Conservation (phyloP, 441 rosid genomes). For the Populus hybrid region DNA sequence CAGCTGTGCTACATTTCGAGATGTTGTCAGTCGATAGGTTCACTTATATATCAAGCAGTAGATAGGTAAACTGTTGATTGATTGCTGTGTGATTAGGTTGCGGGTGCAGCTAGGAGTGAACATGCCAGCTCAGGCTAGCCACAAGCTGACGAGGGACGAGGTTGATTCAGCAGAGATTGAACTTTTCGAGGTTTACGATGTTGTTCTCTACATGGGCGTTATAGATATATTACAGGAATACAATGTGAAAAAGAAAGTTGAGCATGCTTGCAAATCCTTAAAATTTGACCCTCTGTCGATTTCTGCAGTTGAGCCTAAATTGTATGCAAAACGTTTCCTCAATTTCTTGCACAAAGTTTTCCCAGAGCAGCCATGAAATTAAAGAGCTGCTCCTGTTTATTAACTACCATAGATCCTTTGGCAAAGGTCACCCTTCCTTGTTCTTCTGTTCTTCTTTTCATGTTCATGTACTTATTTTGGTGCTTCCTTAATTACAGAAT, state of each 20-base stretch:
- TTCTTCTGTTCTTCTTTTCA: background rate
- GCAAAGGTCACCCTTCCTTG: background rate
- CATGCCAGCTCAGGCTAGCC: slow-evolving; percentile 94
- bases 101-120: slow-evolving; percentile 94
- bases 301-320: slow-evolving; percentile 71
- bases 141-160: slow-evolving; percentile 40
- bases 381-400: background rate
- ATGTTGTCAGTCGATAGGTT: background rate
- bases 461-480: background rate
- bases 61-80: too few species aligned
- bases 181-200: slow-evolving; percentile 79
- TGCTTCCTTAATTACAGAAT: background rate
- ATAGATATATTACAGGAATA: slow-evolving; percentile 87
- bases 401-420: slow-evolving; percentile 2
- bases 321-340: slow-evolving; percentile 70
- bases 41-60: background rate
- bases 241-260: slow-evolving; percentile 66
- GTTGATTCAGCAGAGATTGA: slow-evolving; percentile 50
- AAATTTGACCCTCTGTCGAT: slow-evolving; percentile 54
- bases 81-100: slow-evolving; percentile 42
- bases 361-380: slow-evolving; percentile 40
- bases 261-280: slow-evolving; percentile 68
- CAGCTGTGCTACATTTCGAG: background rate
- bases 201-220: slow-evolving; percentile 91
- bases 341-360: slow-evolving; percentile 67